Evolutionary conservation across 2,329 filamentous ascomycete species (phyloP), one percentile per base, ranked within the genome.

Genomic region (Diaporthe velutina): DNA sequence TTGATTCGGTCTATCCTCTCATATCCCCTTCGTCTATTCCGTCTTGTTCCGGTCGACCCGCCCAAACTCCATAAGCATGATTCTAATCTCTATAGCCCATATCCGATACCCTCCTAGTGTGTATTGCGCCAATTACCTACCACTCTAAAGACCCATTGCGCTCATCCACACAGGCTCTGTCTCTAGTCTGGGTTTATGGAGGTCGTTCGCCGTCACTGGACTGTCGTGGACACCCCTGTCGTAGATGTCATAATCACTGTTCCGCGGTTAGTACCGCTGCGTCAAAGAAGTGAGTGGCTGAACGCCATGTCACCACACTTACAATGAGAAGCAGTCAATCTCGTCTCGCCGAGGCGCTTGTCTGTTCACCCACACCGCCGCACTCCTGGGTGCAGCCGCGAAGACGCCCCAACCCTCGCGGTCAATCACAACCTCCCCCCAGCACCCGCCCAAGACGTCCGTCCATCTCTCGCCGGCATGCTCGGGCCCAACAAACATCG

Each of bases 391-490:
- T 15, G 83, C 83, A 52, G 89, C 90, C 0, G 85, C 85, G 77
- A 94, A 94, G 19, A 84, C 74, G 0, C 89, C 92, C 79, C 85
- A 92, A 0, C 92, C 92, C 42, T 89, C 84, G 2, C 84, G 81
- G 77, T 90, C 91, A 77, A 94, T 92, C 22, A 83, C 81, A 0
- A 93, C 88, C 76, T 90, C 85, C 0, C 86, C 86, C 66, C 88
- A 79, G 73, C 86, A 86, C 86, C 88, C 89, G 9, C 84, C 88
- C 70, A 92, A 80, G 1, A 94, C 79, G 83, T 94, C 92, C 0
- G 89, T 91, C 92, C 92, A 94, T 52, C 84, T 81, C 82, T 93
- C 90, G 0, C 90, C 91, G 0, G 85, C 85, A 79, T 92, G 90
- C 66, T 83, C 82, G 67, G 85, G 81, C 0, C 92, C 92, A 17